Evolutionary conservation across 176 grass and related monocot genomes (phyloP).

Genomic region (Saccharum spontaneum): DNA sequence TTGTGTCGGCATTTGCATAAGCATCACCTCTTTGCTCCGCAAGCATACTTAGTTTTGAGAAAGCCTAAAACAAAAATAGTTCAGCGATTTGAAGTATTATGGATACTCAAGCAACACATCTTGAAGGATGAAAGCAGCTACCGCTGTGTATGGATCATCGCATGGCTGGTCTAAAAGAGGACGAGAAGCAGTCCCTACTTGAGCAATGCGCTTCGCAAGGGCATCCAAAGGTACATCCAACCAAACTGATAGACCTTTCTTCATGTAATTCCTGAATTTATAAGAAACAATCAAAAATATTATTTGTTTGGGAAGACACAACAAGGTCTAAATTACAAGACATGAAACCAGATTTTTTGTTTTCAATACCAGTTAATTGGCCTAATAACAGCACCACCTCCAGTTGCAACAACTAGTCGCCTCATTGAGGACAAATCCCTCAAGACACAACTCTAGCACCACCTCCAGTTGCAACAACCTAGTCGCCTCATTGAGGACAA

Average conservation of each 20-base stretch:
- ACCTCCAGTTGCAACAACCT: too few relatives aligned
- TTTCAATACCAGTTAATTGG: slow-evolving; percentile 80
- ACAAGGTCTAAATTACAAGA: background rate
- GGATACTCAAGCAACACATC: background rate
- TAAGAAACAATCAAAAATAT: background rate
- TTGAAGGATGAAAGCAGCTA: background rate
- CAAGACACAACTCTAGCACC: slow-evolving; percentile 88
- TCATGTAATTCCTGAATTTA: slow-evolving; percentile 81
- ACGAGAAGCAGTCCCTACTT: slow-evolving; percentile 85
- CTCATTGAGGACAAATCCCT: slow-evolving; percentile 84
- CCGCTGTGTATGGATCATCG: slow-evolving; percentile 74
- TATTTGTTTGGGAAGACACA: slow-evolving; percentile 17
- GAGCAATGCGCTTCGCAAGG: slow-evolving; percentile 80
- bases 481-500: too few relatives aligned
- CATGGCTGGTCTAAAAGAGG: slow-evolving; percentile 90
- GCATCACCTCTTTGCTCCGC: slow-evolving; percentile 80
- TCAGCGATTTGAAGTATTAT: background rate
- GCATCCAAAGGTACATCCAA: slow-evolving; percentile 95
- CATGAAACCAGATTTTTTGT: background rate
- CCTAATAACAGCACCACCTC: slow-evolving; percentile 90
- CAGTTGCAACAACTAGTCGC: slow-evolving; percentile 94
- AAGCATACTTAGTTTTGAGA: slow-evolving; percentile 52
- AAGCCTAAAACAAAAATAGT: too few relatives aligned
- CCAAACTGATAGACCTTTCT: slow-evolving; percentile 85
- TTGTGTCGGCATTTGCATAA: slow-evolving; percentile 88